Base-by-base conservation (phyloP, 345 rosid species). In the Heritiera fomes region DNA sequence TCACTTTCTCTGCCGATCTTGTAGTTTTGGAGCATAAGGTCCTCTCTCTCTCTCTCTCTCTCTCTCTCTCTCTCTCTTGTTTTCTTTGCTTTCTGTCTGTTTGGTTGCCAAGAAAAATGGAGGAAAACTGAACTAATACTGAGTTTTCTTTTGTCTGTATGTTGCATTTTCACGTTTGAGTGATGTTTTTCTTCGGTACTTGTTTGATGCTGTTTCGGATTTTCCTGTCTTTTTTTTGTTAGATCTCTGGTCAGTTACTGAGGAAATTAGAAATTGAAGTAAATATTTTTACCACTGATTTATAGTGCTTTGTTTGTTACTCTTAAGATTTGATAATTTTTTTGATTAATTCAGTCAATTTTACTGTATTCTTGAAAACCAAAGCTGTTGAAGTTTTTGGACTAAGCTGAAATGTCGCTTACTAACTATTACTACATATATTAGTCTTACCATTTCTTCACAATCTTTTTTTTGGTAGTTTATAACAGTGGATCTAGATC, bases 21-120 rank as follows among this genome's bases (percentile, higher is more conserved):
- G 3, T 32, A 4, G 65, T 30, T 55, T 73, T 56, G 63, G 47
- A 55, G 49, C 63, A 18, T 10, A 18, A 73, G 76, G 76, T 73
- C 11, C 15, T 62, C 18, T 62, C 15, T 62, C 18, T 49, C 40
- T 69, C 40, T 55, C 20, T 52, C 2, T 15, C 1, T 17, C 12
- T 50, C 15, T 12, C 53, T 11, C 11, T 49, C 15, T 15, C 12
- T 0, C 0, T 34, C 15, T 53, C 18, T 53, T 23, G 28, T 15
- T 0, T 34, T 71, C 43, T 17, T 15, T 34, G 38, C 38, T 34
- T 1, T 34, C 38, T 38, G 3, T 55, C 63, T 73, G 49, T 55
- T 73, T 55, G 63, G 47, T 55, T 73, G 18, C 17, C 63, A 8
- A 55, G 75, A 73, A 53, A 59, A 38, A 20, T 18, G 30, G 17